Conservation (phyloP, 257 asterid species). For the Solanum tarijense region DNA sequence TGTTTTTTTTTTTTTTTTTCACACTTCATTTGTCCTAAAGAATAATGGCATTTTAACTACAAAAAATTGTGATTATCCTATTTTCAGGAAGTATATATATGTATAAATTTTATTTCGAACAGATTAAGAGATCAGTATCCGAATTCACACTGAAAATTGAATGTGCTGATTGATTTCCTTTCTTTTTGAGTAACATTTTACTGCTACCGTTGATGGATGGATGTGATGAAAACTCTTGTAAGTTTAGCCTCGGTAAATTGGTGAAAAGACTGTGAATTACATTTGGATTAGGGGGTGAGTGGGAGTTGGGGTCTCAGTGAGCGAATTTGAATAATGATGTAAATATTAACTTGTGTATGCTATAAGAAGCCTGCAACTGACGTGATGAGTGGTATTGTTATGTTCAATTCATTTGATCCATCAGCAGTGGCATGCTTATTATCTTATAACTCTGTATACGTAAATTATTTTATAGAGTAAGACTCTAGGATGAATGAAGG, state of each 20-base stretch:
- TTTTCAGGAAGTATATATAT: not conserved
- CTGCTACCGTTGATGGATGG: not conserved
- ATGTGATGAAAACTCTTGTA: not conserved
- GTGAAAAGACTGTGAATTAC: not conserved
- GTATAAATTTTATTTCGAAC: not conserved
- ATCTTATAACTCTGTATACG: not conserved
- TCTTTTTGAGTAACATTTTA: not conserved
- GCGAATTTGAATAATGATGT: not conserved
- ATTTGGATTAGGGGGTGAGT: not conserved
- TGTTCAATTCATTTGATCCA: not conserved
- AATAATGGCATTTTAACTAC: not conserved
- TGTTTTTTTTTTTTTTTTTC: not conserved
- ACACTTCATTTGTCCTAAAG: not conserved
- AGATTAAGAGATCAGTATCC: not conserved
- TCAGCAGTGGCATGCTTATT: not conserved
- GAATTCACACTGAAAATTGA: not conserved
- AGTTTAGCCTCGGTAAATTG: not conserved
- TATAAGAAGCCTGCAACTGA: not conserved
- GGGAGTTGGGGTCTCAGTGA: not conserved
- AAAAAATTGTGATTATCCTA: not conserved
- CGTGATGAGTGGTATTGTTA: not conserved
- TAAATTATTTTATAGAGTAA: not conserved
- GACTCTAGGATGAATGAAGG: not conserved
- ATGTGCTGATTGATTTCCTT: not conserved
- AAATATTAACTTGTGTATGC: not conserved